Evolutionary conservation across 257 asterid genomes (phyloP).

Genomic region (Leptodermis oblonga): DNA sequence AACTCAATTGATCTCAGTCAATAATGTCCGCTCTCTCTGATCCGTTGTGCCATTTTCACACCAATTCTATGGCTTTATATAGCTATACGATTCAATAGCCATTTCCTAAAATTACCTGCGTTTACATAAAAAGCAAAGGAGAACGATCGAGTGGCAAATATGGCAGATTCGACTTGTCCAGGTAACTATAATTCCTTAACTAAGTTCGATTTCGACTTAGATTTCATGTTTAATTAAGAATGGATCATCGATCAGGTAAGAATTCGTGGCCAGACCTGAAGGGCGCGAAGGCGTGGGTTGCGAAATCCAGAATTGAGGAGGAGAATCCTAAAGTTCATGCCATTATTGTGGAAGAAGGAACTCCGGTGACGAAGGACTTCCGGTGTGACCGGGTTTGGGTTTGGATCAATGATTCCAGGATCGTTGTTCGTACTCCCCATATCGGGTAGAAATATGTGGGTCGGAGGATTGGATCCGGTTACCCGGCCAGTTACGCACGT

Average conservation of each 20-base stretch:
- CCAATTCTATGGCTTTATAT: too few relatives aligned
- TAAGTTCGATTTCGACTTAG: too few relatives aligned
- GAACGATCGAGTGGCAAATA: too few relatives aligned
- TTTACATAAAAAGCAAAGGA: too few relatives aligned
- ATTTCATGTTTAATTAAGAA: not conserved
- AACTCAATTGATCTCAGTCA: too few relatives aligned
- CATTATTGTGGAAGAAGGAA: slow-evolving; percentile 38
- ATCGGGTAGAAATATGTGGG: slow-evolving; percentile 11
- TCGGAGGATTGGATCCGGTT: not conserved
- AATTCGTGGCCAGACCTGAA: slow-evolving; percentile 23
- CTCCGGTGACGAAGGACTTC: slow-evolving; percentile 31
- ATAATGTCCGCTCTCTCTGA: too few relatives aligned
- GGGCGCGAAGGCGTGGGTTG: not conserved
- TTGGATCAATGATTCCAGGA: slow-evolving; percentile 25
- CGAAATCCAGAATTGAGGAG: slow-evolving; percentile 14
- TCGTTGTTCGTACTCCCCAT: slow-evolving; percentile 29
- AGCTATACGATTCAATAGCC: too few relatives aligned
- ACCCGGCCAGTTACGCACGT: too few relatives aligned
- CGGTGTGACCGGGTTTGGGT: slow-evolving; percentile 56
- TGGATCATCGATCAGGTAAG: slow-evolving; percentile 9
- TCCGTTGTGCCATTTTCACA: too few relatives aligned
- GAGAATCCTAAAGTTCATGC: slow-evolving; percentile 25
- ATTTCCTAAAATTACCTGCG: too few relatives aligned
- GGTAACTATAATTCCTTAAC: too few relatives aligned
- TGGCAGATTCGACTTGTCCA: too few relatives aligned